These are phyloP conservation scores for Berberis thunbergii DNA, from an alignment of 164 flowering plant species.

Conservation along the genomic window DNA sequence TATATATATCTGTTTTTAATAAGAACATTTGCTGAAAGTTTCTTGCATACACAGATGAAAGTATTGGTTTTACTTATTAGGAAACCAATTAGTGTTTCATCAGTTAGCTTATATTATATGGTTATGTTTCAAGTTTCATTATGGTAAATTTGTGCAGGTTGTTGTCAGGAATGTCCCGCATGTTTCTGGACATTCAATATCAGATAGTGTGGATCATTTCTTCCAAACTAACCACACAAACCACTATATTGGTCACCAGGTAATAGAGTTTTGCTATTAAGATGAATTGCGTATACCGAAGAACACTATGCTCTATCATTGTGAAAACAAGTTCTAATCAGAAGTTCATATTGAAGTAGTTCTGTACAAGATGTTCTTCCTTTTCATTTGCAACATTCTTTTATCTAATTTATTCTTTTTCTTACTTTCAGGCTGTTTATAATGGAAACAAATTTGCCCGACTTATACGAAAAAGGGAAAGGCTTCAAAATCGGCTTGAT, in stretches of 20 bases:
- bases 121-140: not conserved
- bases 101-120: too few relatives aligned
- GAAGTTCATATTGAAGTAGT: too few relatives aligned
- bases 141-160: slow-evolving; percentile 42
- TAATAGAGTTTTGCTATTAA: slow-evolving; percentile 9
- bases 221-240: slow-evolving; percentile 76
- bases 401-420: not conserved
- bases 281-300: too few relatives aligned
- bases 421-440: slow-evolving; percentile 60
- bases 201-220: slow-evolving; percentile 76
- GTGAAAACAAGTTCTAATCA: too few relatives aligned
- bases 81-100: too few relatives aligned
- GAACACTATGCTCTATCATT: too few relatives aligned
- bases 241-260: slow-evolving; percentile 87
- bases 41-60: too few relatives aligned
- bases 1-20: too few relatives aligned
- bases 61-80: too few relatives aligned
- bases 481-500: slow-evolving; percentile 80
- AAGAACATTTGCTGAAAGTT: too few relatives aligned
- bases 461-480: slow-evolving; percentile 55
- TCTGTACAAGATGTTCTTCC: too few relatives aligned
- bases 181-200: slow-evolving; percentile 55
- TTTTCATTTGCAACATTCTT: not conserved
- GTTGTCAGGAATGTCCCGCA: slow-evolving; percentile 77
- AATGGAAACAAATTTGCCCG: slow-evolving; percentile 83